phyloP scores from a whole-genome alignment of 352 stramenopile genomes.

The Thraustochytrium striatum region DNA sequence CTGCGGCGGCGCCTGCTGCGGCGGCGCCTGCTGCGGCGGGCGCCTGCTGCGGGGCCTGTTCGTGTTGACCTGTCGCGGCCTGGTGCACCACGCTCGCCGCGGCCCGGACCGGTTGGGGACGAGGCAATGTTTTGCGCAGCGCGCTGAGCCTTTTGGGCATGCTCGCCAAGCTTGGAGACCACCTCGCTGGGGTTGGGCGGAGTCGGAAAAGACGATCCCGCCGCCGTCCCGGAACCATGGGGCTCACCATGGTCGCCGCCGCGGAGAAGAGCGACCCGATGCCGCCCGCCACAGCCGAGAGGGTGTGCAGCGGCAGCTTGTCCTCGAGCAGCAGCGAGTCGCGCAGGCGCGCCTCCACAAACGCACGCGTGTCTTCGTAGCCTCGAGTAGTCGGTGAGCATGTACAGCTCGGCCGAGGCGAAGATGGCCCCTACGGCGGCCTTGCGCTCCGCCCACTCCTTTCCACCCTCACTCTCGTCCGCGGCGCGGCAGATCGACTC shows the following conservation, averaged over 20 bases:
- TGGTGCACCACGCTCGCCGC: too few relatives aligned
- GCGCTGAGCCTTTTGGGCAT: too few relatives aligned
- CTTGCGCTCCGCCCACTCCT: conserved; percentile 6
- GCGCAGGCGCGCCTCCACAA: conserved; percentile 4
- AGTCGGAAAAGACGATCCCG: not conserved
- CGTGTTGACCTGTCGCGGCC: too few relatives aligned
- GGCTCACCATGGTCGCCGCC: not conserved
- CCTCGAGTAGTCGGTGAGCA: conserved; percentile 47
- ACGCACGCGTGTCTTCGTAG: conserved; percentile 30
- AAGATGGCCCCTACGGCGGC: conserved; percentile 41
- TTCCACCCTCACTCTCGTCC: not conserved
- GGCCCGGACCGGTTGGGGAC: too few relatives aligned
- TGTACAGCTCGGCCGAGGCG: conserved; percentile 41
- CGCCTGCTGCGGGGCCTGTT: too few relatives aligned
- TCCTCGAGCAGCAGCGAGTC: conserved; percentile 23
- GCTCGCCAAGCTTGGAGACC: not conserved
- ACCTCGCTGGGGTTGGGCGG: conserved; percentile 21
- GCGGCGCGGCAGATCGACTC: conserved; percentile 9
- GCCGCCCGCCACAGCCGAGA: not conserved
- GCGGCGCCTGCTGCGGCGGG: too few relatives aligned
- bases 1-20: too few relatives aligned
- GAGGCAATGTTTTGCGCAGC: too few relatives aligned
- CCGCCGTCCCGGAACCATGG: not conserved
- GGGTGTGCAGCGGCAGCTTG: not conserved
- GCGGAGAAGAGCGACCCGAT: conserved; percentile 15